Evolutionary conservation across 1,284 basidiomycete species (phyloP).

Genomic region (Porphyrellus sp.): DNA sequence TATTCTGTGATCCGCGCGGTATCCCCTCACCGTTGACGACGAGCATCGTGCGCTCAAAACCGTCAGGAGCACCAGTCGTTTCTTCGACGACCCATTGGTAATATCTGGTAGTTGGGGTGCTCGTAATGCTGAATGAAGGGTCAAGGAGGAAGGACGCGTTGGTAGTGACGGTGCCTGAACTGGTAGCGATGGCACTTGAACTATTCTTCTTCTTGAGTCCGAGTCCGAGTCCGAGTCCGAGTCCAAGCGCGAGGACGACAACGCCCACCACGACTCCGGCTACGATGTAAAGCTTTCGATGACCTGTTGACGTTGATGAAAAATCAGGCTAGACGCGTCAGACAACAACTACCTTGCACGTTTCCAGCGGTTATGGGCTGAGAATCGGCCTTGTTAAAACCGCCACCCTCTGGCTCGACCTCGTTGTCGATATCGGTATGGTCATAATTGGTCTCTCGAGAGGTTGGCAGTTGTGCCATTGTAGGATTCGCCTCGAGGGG

Average conservation of each 20-base stretch:
- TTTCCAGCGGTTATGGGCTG: background rate
- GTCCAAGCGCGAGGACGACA: slow-evolving; percentile 25
- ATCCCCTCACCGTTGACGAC: slow-evolving; percentile 29
- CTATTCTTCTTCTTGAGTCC: slow-evolving; percentile 29
- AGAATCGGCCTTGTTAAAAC: background rate
- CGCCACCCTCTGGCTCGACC: slow-evolving; percentile 5
- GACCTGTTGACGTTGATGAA: slow-evolving; percentile 12
- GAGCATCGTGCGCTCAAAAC: slow-evolving; percentile 32
- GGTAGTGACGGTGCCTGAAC: slow-evolving; percentile 20
- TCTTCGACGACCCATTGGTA: slow-evolving; percentile 34
- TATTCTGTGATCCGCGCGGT: background rate
- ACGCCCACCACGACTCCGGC: slow-evolving; percentile 10
- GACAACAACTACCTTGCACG: slow-evolving; percentile 13
- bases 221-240: slow-evolving; percentile 32
- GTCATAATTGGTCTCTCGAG: slow-evolving; percentile 12
- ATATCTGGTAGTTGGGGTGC: slow-evolving; percentile 31
- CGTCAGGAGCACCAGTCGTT: slow-evolving; percentile 31
- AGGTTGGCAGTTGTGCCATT: slow-evolving; percentile 17
- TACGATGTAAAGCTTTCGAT: slow-evolving; percentile 20
- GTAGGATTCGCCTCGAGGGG: background rate
- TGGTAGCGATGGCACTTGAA: too few relatives aligned
- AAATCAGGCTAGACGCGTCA: background rate
- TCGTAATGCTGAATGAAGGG: slow-evolving; percentile 28
- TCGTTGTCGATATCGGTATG: slow-evolving; percentile 5
- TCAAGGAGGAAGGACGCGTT: slow-evolving; percentile 35